Percentiles rank a stretch among this genome's conserved stretches.
phyloP scores from a whole-genome alignment of 371 early-diverging fungal species.

The Funneliformis caledonium region DNA sequence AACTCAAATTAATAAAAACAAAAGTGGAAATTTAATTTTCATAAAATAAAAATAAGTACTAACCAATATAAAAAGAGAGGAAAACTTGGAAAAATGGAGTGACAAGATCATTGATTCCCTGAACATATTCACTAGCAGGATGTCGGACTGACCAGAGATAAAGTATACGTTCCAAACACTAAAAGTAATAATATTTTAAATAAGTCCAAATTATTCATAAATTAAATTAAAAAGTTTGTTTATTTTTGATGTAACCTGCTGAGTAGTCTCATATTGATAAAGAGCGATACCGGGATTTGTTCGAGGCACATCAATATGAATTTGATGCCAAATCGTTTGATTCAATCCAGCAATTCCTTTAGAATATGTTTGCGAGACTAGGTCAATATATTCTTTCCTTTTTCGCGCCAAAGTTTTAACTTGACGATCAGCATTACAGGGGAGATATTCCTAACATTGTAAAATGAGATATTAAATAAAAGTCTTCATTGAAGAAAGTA shows the following conservation, averaged over 20 bases:
- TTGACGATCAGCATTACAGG: constrained; percentile 82
- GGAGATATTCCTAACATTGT: constrained; percentile 74
- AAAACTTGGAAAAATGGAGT: constrained; percentile 96
- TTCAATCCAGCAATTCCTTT: constrained; percentile 81
- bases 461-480: not conserved
- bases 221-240: not conserved
- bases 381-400: constrained; percentile 89
- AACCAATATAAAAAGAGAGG: constrained; percentile 69
- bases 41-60: not conserved
- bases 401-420: constrained; percentile 82
- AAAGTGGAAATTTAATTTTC: not conserved
- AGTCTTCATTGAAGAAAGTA: not conserved
- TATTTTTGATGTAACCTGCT: constrained; percentile 58
- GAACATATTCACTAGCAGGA: constrained; percentile 98
- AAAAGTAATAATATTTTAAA: constrained; percentile 21
- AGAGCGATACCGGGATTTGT: constrained; percentile 84
- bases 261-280: constrained; percentile 82
- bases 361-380: constrained; percentile 78
- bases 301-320: constrained; percentile 94
- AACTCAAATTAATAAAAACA: not conserved
- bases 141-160: constrained; percentile 98
- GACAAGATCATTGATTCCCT: constrained; percentile 98
- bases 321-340: constrained; percentile 89
- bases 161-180: constrained; percentile 89
- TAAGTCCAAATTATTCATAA: not conserved